Conservation (phyloP, 495 filamentous ascomycete genomes). For the Xylaria flabelliformis region DNA sequence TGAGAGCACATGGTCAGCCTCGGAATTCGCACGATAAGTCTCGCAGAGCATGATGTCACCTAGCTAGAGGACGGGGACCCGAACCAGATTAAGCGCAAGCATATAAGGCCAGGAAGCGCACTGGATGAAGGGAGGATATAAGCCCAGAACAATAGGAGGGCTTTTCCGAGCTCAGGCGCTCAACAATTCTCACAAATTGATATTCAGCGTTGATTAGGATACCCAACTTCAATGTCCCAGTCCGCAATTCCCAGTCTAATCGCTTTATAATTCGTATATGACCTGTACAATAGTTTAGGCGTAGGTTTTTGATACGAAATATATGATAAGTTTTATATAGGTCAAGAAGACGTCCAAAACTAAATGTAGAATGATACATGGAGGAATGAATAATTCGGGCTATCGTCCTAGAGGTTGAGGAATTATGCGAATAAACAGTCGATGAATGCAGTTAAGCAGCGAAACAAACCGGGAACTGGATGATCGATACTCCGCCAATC, state of each 20-base stretch:
- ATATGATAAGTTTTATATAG: neutral
- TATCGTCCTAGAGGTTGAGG: neutral
- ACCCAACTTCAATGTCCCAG: neutral
- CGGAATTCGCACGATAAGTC: slow-evolving; percentile 11
- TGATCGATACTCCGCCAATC: slow-evolving; percentile 20
- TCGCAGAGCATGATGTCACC: slow-evolving; percentile 20
- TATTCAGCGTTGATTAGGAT: slow-evolving; percentile 26
- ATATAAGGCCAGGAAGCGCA: slow-evolving; percentile 19
- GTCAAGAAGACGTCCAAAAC: neutral
- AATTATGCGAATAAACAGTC: neutral
- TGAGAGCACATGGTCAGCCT: slow-evolving; percentile 11
- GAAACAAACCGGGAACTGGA: neutral
- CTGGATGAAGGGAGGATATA: slow-evolving; percentile 10
- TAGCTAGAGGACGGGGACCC: slow-evolving; percentile 16
- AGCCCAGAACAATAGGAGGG: slow-evolving; percentile 14
- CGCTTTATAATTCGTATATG: neutral
- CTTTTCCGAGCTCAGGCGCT: slow-evolving; percentile 20
- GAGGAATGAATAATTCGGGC: neutral
- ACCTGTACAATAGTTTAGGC: neutral
- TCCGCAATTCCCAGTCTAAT: neutral
- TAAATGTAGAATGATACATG: neutral
- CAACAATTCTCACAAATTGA: slow-evolving; percentile 20
- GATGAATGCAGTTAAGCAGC: neutral
- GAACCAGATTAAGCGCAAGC: slow-evolving; percentile 23
- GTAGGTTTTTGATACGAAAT: neutral